These are phyloP conservation scores for Fraxinus albicans DNA, from an alignment of 305 asterid species.

Conservation along the genomic window DNA sequence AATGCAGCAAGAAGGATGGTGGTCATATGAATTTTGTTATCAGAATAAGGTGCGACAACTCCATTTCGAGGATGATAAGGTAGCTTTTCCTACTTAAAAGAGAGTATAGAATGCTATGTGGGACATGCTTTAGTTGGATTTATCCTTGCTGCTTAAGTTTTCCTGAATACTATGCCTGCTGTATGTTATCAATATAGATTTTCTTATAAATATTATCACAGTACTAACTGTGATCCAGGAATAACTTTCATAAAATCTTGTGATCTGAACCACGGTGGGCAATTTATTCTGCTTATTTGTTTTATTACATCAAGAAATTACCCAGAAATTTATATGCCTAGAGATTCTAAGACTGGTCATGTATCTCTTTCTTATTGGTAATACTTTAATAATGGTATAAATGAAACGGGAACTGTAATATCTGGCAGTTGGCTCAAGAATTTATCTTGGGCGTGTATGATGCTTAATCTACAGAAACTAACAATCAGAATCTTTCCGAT, in stretches of 20 bases:
- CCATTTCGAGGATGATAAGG: slow-evolving; percentile 94
- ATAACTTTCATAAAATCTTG: background rate
- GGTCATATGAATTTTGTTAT: slow-evolving; percentile 97
- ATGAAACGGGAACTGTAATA: slow-evolving; percentile 16
- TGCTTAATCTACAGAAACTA: slow-evolving; percentile 73
- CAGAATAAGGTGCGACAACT: slow-evolving; percentile 72
- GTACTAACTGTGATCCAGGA: background rate
- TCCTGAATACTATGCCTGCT: slow-evolving; percentile 14
- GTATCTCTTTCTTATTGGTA: background rate
- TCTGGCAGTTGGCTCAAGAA: slow-evolving; percentile 73
- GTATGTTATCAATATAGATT: background rate
- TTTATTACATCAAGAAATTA: slow-evolving; percentile 6
- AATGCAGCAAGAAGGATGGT: slow-evolving; percentile 99
- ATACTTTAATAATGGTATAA: slow-evolving; percentile 10
- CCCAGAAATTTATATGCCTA: background rate
- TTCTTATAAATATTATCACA: background rate
- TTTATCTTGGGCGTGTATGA: slow-evolving; percentile 85
- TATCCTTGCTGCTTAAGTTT: slow-evolving; percentile 8
- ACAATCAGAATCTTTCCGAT: slow-evolving; percentile 75
- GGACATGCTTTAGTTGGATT: slow-evolving; percentile 5
- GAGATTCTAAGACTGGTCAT: background rate
- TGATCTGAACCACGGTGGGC: background rate
- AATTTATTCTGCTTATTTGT: slow-evolving; percentile 13
- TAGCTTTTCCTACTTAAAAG: slow-evolving; percentile 27
- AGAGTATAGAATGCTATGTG: background rate